A percentile compares a stretch with the other conserved stretches of the same genome.
phyloP scores from a whole-genome alignment of 1,284 basidiomycete species.

The Salmacisia buchloeana region DNA sequence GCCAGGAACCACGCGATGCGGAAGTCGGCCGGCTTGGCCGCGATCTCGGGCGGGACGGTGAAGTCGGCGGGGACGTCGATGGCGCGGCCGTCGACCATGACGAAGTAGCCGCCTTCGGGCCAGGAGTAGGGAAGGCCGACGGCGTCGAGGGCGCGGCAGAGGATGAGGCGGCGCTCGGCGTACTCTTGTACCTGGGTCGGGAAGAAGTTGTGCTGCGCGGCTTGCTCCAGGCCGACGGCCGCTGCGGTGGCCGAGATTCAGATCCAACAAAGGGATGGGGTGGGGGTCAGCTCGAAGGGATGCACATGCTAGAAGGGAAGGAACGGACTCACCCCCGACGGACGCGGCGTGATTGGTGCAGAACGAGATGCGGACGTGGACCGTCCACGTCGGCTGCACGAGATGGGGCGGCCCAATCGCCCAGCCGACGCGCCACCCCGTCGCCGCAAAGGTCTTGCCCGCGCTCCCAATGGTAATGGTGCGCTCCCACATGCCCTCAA shows the following conservation, averaged over 20 bases:
- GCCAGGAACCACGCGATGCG: constrained; percentile 57
- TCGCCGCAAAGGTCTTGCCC: constrained; percentile 85
- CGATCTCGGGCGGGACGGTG: constrained; percentile 68
- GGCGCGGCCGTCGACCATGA: constrained; percentile 68
- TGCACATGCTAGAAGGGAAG: not conserved
- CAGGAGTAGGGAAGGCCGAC: constrained; percentile 71
- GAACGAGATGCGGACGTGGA: constrained; percentile 88
- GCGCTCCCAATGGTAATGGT: constrained; percentile 76
- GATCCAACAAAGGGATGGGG: not conserved
- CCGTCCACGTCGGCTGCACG: constrained; percentile 78
- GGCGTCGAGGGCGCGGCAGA: constrained; percentile 73
- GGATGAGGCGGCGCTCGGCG: constrained; percentile 67
- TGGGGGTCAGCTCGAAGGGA: not conserved
- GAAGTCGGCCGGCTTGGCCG: constrained; percentile 81
- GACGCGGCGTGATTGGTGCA: constrained; percentile 84
- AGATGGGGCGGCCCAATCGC: constrained; percentile 79
- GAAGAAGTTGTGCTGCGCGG: constrained; percentile 70
- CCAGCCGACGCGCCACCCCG: constrained; percentile 98
- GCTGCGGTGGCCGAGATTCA: too few relatives aligned
- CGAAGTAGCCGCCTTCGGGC: constrained; percentile 44
- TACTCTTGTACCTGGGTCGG: constrained; percentile 74
- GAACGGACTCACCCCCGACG: constrained; percentile 50
- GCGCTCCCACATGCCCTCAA: constrained; percentile 84
- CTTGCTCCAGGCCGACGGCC: constrained; percentile 61
- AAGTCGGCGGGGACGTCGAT: constrained; percentile 78